Evolutionary conservation across 352 stramenopile genomes (phyloP).

Genomic region (Phytophthora ohioensis): DNA sequence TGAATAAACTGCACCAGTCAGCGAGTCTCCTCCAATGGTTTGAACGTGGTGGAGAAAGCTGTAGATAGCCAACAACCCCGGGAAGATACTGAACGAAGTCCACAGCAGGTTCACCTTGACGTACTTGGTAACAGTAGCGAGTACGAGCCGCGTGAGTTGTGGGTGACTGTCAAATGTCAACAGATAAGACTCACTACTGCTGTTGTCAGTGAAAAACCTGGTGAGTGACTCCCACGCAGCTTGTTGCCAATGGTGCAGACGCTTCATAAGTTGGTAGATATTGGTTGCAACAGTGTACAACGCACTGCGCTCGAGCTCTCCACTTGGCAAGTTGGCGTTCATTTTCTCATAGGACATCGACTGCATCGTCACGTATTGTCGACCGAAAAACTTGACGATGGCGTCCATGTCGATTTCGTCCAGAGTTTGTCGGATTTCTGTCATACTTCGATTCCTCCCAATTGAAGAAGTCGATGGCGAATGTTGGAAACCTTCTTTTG

Average conservation of each 20-base stretch:
- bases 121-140: constrained; percentile 61
- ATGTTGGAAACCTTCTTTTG: constrained; percentile 8
- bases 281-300: constrained; percentile 42
- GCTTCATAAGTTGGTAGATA: constrained; percentile 71
- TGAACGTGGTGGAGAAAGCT: constrained; percentile 43
- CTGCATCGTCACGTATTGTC: constrained; percentile 56
- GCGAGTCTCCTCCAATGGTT: not conserved
- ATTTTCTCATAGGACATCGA: constrained; percentile 34
- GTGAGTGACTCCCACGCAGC: constrained; percentile 58
- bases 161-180: constrained; percentile 67
- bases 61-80: constrained; percentile 58
- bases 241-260: constrained; percentile 70
- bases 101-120: constrained; percentile 73
- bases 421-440: constrained; percentile 16
- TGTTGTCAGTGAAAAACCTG: constrained; percentile 46
- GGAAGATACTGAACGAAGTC: constrained; percentile 54
- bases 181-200: constrained; percentile 19
- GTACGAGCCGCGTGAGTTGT: constrained; percentile 58
- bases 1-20: constrained; percentile 25
- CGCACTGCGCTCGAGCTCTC: constrained; percentile 12
- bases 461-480: constrained; percentile 4
- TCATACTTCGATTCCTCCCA: constrained; percentile 7
- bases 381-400: constrained; percentile 54
- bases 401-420: constrained; percentile 37
- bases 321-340: constrained; percentile 22